Evolutionary conservation across 2,329 filamentous ascomycete species (phyloP), one percentile per base, ranked within the genome.

Genomic region (Penicillium italicum): DNA sequence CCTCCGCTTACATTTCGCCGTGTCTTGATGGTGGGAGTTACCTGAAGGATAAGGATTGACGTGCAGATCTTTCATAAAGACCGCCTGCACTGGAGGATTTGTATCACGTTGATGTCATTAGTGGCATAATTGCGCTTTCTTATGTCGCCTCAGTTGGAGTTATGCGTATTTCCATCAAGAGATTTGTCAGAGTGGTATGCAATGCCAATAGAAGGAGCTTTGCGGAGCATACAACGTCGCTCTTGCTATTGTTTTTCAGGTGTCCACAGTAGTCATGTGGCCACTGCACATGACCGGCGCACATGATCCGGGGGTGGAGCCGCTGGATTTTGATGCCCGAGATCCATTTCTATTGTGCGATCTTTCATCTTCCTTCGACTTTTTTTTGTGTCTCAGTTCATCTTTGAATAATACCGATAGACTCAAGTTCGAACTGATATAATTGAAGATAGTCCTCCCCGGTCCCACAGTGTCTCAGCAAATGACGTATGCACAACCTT

Each of bases 271-370:
- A 41, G 47, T 59, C 55, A 62, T 60, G 58, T 59, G 60, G 53
- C 38, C 44, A 22, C 50, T 50, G 38, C 53, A 55, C 53, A 55
- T 55, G 53, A 55, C 50, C 31, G 37, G 47, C 42, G 46, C 60
- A 57, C 58, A 62, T 62, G 58, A 62, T 56, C 57, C 28, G 54
- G 45, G 54, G 55, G 53, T 55, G 53, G 53, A 45, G 53, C 20
- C 47, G 11, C 16, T 44, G 14, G 28, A 18, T 28, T 43, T 26
- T 20, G 31, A 48, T 37, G 30, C 28, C 36, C 26, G 16, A 26
- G 28, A 50, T 44, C 18, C 5, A 34, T 46, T 26, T 16, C 36
- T 22, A 42, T 33, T 12, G 20, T 12, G 14, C 12, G 16, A 34
- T 11, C 20, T 12, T 11, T 4, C 8, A 22, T 37, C 31, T 30